These are phyloP conservation scores for Aspergillus ochraceus DNA, from an alignment of 2,329 filamentous ascomycete species.

Conservation along the genomic window DNA sequence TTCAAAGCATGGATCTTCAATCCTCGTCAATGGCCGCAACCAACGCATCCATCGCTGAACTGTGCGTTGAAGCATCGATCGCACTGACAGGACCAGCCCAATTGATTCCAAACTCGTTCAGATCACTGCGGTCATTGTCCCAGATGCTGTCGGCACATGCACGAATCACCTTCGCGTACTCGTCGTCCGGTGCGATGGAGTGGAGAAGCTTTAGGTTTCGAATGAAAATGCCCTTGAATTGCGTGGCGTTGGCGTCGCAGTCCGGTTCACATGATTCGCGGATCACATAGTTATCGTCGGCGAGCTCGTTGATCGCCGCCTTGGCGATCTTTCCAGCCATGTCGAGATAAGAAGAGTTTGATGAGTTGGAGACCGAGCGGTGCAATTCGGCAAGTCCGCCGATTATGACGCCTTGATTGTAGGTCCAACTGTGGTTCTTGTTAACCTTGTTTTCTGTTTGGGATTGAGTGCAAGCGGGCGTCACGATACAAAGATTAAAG, in stretches of 20 bases:
- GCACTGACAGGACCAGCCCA: slow-evolving; percentile 63
- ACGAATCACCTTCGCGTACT: slow-evolving; percentile 57
- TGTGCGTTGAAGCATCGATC: slow-evolving; percentile 61
- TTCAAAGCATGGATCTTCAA: not conserved
- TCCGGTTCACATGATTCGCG: slow-evolving; percentile 55
- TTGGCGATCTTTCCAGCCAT: slow-evolving; percentile 52
- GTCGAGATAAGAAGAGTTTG: slow-evolving; percentile 42
- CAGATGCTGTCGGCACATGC: slow-evolving; percentile 67
- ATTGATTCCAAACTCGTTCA: slow-evolving; percentile 58
- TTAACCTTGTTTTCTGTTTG: not conserved
- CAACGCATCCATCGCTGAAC: slow-evolving; percentile 65
- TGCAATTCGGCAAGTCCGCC: slow-evolving; percentile 57
- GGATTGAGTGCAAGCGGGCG: not conserved
- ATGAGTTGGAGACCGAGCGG: slow-evolving; percentile 42
- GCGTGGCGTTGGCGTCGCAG: slow-evolving; percentile 54
- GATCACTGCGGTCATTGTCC: slow-evolving; percentile 55
- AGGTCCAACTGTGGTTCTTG: slow-evolving; percentile 45
- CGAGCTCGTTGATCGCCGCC: slow-evolving; percentile 51
- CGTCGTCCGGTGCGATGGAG: slow-evolving; percentile 48
- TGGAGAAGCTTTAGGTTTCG: slow-evolving; percentile 64
- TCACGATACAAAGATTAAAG: too few relatives aligned
- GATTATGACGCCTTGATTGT: slow-evolving; percentile 64
- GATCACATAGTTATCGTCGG: slow-evolving; percentile 51
- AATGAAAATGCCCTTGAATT: slow-evolving; percentile 73
- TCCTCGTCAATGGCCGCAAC: slow-evolving; percentile 54